Conservation (phyloP, 352 stramenopile genomes). For the Pythium apleroticum region DNA sequence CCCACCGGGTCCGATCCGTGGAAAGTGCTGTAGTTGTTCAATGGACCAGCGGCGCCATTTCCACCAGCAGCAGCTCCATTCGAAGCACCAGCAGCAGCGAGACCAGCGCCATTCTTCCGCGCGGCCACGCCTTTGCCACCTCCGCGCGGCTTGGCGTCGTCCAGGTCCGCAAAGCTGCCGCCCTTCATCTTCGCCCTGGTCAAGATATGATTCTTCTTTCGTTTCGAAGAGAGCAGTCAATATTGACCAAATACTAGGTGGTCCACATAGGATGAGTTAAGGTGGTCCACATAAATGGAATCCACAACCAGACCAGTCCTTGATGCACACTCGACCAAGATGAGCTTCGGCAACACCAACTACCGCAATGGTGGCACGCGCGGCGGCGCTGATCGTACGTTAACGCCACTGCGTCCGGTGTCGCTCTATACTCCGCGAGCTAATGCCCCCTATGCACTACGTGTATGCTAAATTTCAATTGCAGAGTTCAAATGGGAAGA, state of each 20-base stretch:
- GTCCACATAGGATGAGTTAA: background rate
- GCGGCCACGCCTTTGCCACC: background rate
- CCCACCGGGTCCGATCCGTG: conserved; percentile 49
- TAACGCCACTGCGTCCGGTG: background rate
- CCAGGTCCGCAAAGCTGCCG: conserved; percentile 36
- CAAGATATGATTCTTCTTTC: background rate
- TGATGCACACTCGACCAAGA: conserved; percentile 19
- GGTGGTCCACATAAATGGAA: conserved; percentile 16
- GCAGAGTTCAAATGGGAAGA: conserved; percentile 93
- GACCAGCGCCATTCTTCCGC: conserved; percentile 10
- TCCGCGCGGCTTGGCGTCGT: conserved; percentile 10
- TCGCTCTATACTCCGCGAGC: background rate
- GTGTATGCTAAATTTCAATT: background rate
- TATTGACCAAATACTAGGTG: background rate
- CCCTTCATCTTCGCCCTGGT: conserved; percentile 28
- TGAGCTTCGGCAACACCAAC: conserved; percentile 86
- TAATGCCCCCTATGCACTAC: too few relatives aligned
- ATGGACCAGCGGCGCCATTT: conserved; percentile 24
- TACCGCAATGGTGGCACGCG: conserved; percentile 87
- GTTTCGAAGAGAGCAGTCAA: background rate
- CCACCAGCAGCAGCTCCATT: conserved; percentile 31
- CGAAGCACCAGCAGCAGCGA: conserved; percentile 10
- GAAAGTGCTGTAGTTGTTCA: conserved; percentile 80
- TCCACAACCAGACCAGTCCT: background rate
- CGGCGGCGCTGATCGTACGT: conserved; percentile 83